A percentile compares a stretch with the other conserved stretches of the same genome.
phyloP scores from a whole-genome alignment of 164 flowering plant genomes.

The Malania oleifera region DNA sequence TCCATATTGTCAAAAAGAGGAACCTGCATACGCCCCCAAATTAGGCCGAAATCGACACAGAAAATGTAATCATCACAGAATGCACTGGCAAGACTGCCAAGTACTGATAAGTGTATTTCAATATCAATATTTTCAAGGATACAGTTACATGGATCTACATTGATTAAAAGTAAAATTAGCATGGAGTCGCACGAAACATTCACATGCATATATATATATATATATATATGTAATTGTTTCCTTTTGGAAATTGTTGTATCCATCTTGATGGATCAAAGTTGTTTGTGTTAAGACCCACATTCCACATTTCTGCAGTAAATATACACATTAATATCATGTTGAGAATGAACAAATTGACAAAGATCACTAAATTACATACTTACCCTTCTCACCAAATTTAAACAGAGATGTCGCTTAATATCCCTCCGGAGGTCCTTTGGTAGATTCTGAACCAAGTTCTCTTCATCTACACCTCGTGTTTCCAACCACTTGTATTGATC shows the following conservation, averaged over 20 bases:
- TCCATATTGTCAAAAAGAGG: conserved; percentile 70
- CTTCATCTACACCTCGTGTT: conserved; percentile 67
- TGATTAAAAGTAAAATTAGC: neutral
- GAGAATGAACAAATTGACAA: no score
- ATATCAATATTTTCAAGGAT: neutral
- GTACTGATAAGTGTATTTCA: no score
- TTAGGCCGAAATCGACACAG: neutral
- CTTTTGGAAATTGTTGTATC: no score
- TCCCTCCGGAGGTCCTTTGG: conserved; percentile 65
- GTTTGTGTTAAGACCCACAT: neutral
- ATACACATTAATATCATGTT: no score
- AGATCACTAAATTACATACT: neutral
- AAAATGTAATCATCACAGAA: neutral
- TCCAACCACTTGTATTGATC: conserved; percentile 70
- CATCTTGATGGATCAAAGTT: neutral
- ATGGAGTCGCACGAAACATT: neutral
- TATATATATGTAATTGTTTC: no score
- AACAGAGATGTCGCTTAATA: conserved; percentile 58
- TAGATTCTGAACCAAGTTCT: conserved; percentile 45
- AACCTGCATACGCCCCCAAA: conserved; percentile 27
- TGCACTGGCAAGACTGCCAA: neutral
- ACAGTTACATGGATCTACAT: neutral
- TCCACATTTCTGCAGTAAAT: no score
- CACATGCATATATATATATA: no score
- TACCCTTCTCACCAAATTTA: conserved; percentile 57